Evolutionary conservation across 495 filamentous ascomycete genomes (phyloP), one percentile per base, ranked within the genome.

Genomic region (Penicillium alfredii): DNA sequence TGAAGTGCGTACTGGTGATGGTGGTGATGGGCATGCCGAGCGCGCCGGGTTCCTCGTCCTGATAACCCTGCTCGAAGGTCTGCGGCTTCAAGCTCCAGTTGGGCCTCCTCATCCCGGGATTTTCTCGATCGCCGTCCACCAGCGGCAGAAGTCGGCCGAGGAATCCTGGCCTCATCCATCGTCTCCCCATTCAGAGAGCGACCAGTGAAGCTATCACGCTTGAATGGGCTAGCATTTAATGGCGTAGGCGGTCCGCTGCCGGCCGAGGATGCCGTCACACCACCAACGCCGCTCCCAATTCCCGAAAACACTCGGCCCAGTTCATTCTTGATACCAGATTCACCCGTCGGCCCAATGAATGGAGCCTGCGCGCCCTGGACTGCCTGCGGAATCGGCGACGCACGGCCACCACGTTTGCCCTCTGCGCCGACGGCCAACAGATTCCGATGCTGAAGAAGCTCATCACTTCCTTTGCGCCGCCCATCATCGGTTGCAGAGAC

Each of bases 241-340:
- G 78, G 75, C 4, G 77, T 80, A 1, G 71, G 68, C 4, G 61
- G 64, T 4, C 73, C 73, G 45, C 72, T 78, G 29, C 61, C 68
- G 6, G 64, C 70, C 6, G 72, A 48, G 4, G 73, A 68, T 8
- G 73, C 70, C 1, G 72, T 69, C 27, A 77, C 71, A 28, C 73
- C 77, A 18, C 84, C 80, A 4, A 89, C 80, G 26, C 88, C 88
- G 59, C 82, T 89, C 24, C 88, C 88, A 47, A 95, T 83, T 12
- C 88, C 88, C 3, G 84, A 83, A 61, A 94, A 95, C 66, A 94
- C 90, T 19, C 85, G 77, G 6, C 87, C 87, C 53, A 94, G 84
- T 49, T 94, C 88, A 55, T 80, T 88, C 69, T 94, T 94, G 51
- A 95, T 88, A 7, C 78, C 78, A 0, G 88, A 80, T 47, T 93